Conservation (phyloP, 345 rosid genomes). For the Salix suchowensis region DNA sequence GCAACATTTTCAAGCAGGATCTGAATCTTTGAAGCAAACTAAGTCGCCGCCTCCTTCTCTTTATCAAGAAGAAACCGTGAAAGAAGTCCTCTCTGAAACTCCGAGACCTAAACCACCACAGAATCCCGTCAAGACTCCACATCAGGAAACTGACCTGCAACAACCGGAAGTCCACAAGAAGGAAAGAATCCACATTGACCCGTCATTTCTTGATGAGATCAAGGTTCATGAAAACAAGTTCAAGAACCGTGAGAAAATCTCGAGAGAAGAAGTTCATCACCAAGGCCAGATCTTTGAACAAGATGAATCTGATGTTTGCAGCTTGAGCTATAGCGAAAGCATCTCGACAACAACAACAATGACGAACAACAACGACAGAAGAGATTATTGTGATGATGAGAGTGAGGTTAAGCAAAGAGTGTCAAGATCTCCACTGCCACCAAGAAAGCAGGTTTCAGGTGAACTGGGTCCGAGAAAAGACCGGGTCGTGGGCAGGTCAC, state of each 20-base stretch:
- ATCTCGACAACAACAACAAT: constrained; percentile 54
- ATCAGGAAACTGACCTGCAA: neutral
- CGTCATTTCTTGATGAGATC: neutral
- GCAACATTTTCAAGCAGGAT: constrained; percentile 2
- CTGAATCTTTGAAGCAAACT: constrained; percentile 24
- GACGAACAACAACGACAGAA: constrained; percentile 27
- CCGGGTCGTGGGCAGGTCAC: constrained; percentile 41
- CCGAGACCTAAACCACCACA: constrained; percentile 25
- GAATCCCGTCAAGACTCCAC: neutral
- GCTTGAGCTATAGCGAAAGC: constrained; percentile 53
- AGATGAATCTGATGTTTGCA: constrained; percentile 60
- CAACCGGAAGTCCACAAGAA: constrained; percentile 5
- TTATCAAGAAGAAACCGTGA: constrained; percentile 67
- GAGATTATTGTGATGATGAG: constrained; percentile 24
- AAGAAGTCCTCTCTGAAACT: constrained; percentile 75
- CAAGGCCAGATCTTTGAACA: constrained; percentile 44
- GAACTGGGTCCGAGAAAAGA: constrained; percentile 20
- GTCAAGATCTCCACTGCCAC: constrained; percentile 43
- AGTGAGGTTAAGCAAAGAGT: constrained; percentile 34
- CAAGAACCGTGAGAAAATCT: neutral
- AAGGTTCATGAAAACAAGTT: constrained; percentile 21
- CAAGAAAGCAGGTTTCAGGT: constrained; percentile 23
- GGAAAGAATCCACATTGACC: constrained; percentile 9
- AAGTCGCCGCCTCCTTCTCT: constrained; percentile 47
- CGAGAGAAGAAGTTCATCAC: neutral